Conservation (phyloP, 2,329 filamentous ascomycete genomes). For the Ceratocystis smalleyi region DNA sequence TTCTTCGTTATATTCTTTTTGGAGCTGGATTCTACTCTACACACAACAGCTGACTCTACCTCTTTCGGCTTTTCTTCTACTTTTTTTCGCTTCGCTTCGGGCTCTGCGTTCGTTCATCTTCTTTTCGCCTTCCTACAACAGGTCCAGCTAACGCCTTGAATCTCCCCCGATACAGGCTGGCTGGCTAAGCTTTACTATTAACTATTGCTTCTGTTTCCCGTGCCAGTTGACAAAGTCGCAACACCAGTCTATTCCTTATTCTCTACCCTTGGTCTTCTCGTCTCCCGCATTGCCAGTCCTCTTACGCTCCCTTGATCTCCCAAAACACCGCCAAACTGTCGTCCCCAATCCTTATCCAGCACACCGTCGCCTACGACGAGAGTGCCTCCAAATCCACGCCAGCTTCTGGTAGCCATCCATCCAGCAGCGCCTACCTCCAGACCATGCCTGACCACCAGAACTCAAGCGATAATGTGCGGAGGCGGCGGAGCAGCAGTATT, state of each 20-base stretch:
- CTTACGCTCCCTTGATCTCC: conserved; percentile 9
- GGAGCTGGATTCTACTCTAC: conserved; percentile 1
- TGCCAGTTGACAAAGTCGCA: neutral
- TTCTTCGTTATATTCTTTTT: neutral
- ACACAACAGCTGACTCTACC: neutral
- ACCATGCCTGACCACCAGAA: conserved; percentile 40
- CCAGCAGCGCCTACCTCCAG: conserved; percentile 38
- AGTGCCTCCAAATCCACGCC: conserved; percentile 48
- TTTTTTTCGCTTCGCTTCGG: neutral
- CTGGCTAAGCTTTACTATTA: too few relatives aligned
- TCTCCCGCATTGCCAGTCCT: neutral
- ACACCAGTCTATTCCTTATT: neutral
- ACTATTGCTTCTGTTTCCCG: too few relatives aligned
- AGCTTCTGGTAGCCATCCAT: conserved; percentile 4
- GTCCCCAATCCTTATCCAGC: conserved; percentile 71
- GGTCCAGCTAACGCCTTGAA: neutral
- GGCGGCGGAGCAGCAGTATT: conserved; percentile 93
- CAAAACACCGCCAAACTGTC: conserved; percentile 86
- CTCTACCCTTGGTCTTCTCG: neutral
- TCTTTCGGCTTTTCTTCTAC: neutral
- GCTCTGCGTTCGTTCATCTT: neutral
- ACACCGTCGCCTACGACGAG: conserved; percentile 82
- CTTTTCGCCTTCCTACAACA: neutral
- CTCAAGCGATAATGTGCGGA: conserved; percentile 45
- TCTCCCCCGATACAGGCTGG: too few relatives aligned